These are phyloP conservation scores for Aspergillus coremiiformis DNA, from an alignment of 495 filamentous ascomycete species.

Conservation along the genomic window DNA sequence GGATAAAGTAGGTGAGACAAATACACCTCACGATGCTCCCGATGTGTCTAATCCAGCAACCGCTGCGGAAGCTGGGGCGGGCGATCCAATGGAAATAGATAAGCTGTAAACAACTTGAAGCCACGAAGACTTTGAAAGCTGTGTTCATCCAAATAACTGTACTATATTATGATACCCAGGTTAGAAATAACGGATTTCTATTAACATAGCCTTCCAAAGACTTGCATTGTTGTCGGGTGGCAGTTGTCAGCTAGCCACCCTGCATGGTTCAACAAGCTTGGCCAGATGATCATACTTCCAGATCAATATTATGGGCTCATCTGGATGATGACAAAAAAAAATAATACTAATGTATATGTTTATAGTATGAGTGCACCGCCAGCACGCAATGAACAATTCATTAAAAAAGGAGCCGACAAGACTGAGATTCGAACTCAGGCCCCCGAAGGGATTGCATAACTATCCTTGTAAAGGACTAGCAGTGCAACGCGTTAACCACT, in stretches of 20 bases:
- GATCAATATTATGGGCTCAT: too few species aligned
- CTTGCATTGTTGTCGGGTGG: neutral
- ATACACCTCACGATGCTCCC: slow-evolving; percentile 6
- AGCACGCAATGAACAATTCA: too few species aligned
- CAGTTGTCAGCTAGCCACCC: too few species aligned
- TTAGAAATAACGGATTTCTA: neutral
- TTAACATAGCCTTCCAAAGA: neutral
- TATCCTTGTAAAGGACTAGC: neutral
- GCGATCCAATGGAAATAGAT: slow-evolving; percentile 23
- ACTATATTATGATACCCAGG: slow-evolving; percentile 10
- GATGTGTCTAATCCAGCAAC: neutral
- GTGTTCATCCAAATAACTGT: slow-evolving; percentile 1
- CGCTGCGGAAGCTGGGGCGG: slow-evolving; percentile 3
- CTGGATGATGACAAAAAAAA: too few species aligned
- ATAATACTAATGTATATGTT: too few species aligned
- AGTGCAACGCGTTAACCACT: neutral
- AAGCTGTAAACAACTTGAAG: neutral
- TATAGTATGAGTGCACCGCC: too few species aligned
- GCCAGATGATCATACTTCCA: too few species aligned
- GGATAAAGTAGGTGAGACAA: slow-evolving; percentile 4
- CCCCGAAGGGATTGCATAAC: neutral
- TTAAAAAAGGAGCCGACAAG: neutral
- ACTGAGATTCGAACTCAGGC: neutral
- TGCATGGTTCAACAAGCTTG: too few species aligned
- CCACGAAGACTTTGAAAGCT: neutral